phyloP scores from a whole-genome alignment of 371 early-diverging fungal genomes.

The Mucor plumbeus region DNA sequence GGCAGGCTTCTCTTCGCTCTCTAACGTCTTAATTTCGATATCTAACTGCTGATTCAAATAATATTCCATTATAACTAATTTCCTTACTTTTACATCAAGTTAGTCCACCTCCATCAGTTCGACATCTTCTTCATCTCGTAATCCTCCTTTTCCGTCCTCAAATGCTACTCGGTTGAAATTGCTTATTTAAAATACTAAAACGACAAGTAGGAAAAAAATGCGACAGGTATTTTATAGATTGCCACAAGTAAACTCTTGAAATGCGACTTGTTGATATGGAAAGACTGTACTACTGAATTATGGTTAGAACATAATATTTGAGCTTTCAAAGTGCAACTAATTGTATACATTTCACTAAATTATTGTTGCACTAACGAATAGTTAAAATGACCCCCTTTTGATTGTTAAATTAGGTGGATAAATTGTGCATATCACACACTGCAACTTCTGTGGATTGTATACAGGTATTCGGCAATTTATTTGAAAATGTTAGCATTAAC shows the following conservation, averaged over 20 bases:
- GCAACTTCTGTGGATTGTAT: too few relatives aligned
- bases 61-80: constrained; percentile 1
- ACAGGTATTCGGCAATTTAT: too few relatives aligned
- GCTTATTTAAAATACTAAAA: constrained; percentile 13
- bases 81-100: constrained; percentile 1
- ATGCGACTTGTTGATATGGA: neutral
- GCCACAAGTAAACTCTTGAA: neutral
- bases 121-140: constrained; percentile 9
- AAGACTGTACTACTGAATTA: neutral
- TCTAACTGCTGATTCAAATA: constrained; percentile 11
- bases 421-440: too few relatives aligned
- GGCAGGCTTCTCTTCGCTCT: constrained; percentile 3
- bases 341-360: neutral
- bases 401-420: neutral
- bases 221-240: too few relatives aligned
- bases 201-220: neutral
- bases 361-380: neutral
- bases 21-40: neutral
- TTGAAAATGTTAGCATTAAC: too few relatives aligned
- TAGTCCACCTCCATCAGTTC: constrained; percentile 12
- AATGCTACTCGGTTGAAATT: constrained; percentile 1
- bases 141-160: constrained; percentile 15
- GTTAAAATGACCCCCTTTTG: neutral
- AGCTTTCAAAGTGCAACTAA: neutral
- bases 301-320: neutral